phyloP scores from a whole-genome alignment of 129 eudicot species.

The Centella asiatica region DNA sequence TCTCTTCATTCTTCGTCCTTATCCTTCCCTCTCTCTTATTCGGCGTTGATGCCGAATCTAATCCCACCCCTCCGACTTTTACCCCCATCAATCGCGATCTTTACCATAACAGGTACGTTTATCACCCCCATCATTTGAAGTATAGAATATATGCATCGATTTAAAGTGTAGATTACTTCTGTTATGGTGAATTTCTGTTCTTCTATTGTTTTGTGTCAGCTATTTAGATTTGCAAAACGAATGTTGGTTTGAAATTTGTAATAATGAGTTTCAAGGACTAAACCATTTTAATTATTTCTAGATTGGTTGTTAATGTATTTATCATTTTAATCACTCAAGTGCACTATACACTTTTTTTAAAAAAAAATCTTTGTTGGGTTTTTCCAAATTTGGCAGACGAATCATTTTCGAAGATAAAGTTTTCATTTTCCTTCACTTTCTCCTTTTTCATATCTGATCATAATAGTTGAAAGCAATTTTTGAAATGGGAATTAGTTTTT shows the following conservation, averaged over 20 bases:
- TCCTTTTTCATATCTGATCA: not conserved
- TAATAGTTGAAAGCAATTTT: not conserved
- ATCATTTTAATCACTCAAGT: not conserved
- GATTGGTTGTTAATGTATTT: not conserved
- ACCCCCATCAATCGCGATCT: constrained; percentile 95
- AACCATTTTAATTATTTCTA: not conserved
- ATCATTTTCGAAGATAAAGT: not conserved
- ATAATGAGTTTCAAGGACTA: not conserved
- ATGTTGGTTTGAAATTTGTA: not conserved
- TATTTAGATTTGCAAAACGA: too few relatives aligned
- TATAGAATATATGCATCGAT: too few relatives aligned
- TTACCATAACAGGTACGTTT: constrained; percentile 66
- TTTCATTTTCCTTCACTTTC: not conserved
- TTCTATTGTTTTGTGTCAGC: too few relatives aligned
- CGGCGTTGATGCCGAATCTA: constrained; percentile 26
- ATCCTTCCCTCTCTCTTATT: constrained; percentile 12
- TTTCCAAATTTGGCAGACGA: not conserved
- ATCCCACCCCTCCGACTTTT: constrained; percentile 25
- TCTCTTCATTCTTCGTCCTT: not conserved
- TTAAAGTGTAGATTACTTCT: too few relatives aligned
- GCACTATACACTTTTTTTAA: not conserved
- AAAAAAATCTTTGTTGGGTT: constrained; percentile 6
- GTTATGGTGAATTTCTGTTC: too few relatives aligned
- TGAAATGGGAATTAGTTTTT: too few relatives aligned
- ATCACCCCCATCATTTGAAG: not conserved